Base-by-base conservation (phyloP, 1,284 basidiomycete species). In the Cutaneotrichosporon cutaneum region DNA sequence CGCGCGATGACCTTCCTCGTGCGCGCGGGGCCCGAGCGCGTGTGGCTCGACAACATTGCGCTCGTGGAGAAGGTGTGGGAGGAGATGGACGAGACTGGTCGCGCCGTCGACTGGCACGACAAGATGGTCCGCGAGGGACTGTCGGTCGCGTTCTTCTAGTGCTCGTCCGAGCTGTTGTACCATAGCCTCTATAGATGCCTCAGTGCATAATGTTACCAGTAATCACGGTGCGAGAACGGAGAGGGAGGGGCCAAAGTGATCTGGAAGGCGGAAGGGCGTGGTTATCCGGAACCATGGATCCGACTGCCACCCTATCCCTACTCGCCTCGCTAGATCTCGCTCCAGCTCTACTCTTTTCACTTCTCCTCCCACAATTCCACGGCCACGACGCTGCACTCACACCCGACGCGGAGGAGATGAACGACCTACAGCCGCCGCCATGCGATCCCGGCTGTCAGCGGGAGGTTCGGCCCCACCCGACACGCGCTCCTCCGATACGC, bases 21-120 rank as follows among this genome's bases (percentile, higher is more conserved):
- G 26, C 62, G 67, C 24, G 58, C 66, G 2, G 71, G 70, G 2
- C 70, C 70, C 5, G 71, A 73, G 52, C 56, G 67, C 16, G 65
- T 71, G 14, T 71, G 70, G 71, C 48, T 70, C 48, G 71, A 71
- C 60, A 73, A 73, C 48, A 68, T 71, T 36, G 66, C 68, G 0
- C 45, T 72, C 24, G 66, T 72, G n/a, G 68, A 70, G 35, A 70
- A 67, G 58, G 36, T 73, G 0, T 73, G 71, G 71, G 68, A 70
- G 53, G 71, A 71, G 58, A 62, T 61, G 50, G 71, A 73, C 53
- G 54, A 65, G 30, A 71, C 65, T 11, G 71, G 71, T 11, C 52
- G 44, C 39, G 56, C 65, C 53, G 61, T 65, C 18, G 71, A 71
- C 57, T 73, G 71, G 71, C 62, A 69, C 44, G 68, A 70, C n/a